A percentile compares a stretch with the other conserved stretches of the same genome.
Conservation (phyloP, 495 filamentous ascomycete species). For the Sphaerosporella brunnea region DNA sequence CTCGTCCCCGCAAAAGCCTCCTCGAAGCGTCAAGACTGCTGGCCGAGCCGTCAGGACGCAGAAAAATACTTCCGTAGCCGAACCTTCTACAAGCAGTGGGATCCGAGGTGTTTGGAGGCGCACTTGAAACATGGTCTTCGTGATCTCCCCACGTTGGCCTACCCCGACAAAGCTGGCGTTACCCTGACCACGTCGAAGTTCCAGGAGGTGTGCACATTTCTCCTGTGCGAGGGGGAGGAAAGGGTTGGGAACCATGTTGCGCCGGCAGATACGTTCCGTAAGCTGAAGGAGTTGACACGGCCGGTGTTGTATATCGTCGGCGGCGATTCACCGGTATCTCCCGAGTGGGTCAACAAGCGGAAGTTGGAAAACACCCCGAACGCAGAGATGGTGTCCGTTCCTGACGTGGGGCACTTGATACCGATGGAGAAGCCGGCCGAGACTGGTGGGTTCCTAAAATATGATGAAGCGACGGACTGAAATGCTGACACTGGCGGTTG, state of each 20-base stretch:
- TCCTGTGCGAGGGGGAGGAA: slow-evolving; percentile 27
- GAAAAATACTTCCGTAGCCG: slow-evolving; percentile 39
- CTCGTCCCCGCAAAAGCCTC: slow-evolving; percentile 36
- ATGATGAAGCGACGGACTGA: background rate
- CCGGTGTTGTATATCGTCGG: slow-evolving; percentile 75
- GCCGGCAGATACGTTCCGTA: slow-evolving; percentile 40
- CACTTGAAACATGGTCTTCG: slow-evolving; percentile 51
- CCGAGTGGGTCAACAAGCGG: slow-evolving; percentile 32
- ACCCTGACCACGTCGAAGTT: slow-evolving; percentile 47
- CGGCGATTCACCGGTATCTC: slow-evolving; percentile 42
- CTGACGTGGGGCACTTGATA: slow-evolving; percentile 60
- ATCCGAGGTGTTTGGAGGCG: slow-evolving; percentile 48
- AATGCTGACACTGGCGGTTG: slow-evolving; percentile 1
- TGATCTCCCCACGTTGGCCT: slow-evolving; percentile 40
- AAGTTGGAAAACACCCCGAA: slow-evolving; percentile 46
- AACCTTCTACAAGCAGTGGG: slow-evolving; percentile 57
- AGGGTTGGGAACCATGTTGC: slow-evolving; percentile 49
- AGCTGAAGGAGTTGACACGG: slow-evolving; percentile 53
- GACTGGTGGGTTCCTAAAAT: background rate
- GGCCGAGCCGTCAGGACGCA: slow-evolving; percentile 50
- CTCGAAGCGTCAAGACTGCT: slow-evolving; percentile 49
- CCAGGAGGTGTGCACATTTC: slow-evolving; percentile 41
- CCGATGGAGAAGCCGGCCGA: slow-evolving; percentile 57
- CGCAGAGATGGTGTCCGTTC: slow-evolving; percentile 48
- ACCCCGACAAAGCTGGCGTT: slow-evolving; percentile 31